Percentiles rank a stretch among this genome's conserved stretches.
Evolutionary conservation across 2,329 filamentous ascomycete genomes (phyloP).

Genomic region (Ophiostoma ulmi): DNA sequence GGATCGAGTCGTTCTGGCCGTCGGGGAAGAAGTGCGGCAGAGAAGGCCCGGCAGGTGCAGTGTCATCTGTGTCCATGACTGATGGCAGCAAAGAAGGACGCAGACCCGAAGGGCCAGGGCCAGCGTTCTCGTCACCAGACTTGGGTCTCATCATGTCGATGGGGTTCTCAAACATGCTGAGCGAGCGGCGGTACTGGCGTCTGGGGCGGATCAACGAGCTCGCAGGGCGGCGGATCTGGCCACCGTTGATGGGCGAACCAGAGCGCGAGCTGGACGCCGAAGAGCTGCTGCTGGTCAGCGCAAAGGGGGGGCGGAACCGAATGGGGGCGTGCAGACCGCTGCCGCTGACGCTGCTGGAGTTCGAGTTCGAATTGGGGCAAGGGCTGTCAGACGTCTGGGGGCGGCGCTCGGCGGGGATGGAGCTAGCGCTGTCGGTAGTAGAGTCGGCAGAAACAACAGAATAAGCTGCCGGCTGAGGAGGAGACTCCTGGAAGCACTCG

Average conservation of each 20-base stretch:
- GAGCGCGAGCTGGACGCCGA: conserved; percentile 46
- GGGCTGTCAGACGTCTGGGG: conserved; percentile 57
- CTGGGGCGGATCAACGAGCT: conserved; percentile 70
- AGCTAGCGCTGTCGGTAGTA: not conserved
- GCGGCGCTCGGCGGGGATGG: conserved; percentile 47
- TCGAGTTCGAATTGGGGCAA: conserved; percentile 38
- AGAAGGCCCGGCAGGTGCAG: conserved; percentile 55
- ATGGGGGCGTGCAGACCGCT: conserved; percentile 51
- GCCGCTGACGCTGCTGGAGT: not conserved
- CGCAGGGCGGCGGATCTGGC: conserved; percentile 64
- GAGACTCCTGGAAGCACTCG: conserved; percentile 77
- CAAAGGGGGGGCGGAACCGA: conserved; percentile 61
- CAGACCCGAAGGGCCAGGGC: conserved; percentile 39
- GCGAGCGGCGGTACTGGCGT: conserved; percentile 82
- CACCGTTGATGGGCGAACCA: conserved; percentile 61
- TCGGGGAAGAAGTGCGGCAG: conserved; percentile 81
- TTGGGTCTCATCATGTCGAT: conserved; percentile 82
- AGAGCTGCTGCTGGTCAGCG: conserved; percentile 46
- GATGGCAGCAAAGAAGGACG: conserved; percentile 59
- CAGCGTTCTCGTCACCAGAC: conserved; percentile 50
- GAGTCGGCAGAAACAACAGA: no score
- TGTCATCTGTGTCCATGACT: conserved; percentile 77
- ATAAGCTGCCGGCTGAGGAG: conserved; percentile 48
- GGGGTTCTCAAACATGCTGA: conserved; percentile 97
- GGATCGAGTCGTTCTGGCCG: conserved; percentile 77